Evolutionary conservation across 2,329 filamentous ascomycete species (phyloP).

Genomic region (Fusarium sp.): DNA sequence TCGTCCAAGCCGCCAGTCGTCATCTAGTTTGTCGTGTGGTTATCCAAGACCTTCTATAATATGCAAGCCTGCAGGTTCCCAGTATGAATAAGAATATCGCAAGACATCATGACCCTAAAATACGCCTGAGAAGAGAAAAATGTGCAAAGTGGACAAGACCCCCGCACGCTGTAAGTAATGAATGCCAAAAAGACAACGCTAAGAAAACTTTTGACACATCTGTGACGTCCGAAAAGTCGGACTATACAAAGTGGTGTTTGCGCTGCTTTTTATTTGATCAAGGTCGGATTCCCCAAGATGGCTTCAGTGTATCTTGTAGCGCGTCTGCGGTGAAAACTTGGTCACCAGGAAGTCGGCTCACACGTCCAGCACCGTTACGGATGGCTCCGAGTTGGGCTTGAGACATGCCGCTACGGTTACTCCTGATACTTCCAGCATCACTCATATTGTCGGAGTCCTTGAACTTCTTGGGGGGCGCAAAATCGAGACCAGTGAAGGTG

Average conservation of each 20-base stretch:
- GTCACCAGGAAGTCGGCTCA: slow-evolving; percentile 85
- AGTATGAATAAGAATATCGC: slow-evolving; percentile 44
- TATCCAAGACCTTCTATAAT: slow-evolving; percentile 53
- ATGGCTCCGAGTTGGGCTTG: slow-evolving; percentile 76
- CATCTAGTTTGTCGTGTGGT: slow-evolving; percentile 47
- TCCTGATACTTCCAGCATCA: slow-evolving; percentile 72
- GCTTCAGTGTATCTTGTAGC: slow-evolving; percentile 70
- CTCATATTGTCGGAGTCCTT: slow-evolving; percentile 71
- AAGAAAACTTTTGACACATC: slow-evolving; percentile 20
- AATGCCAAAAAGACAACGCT: slow-evolving; percentile 44
- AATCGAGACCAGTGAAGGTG: slow-evolving; percentile 83
- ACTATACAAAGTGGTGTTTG: slow-evolving; percentile 8
- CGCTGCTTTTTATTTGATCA: slow-evolving; percentile 44
- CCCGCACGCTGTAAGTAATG: slow-evolving; percentile 47
- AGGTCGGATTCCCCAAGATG: slow-evolving; percentile 66
- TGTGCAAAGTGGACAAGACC: slow-evolving; percentile 43
- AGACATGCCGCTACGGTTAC: slow-evolving; percentile 80
- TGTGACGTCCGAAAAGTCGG: slow-evolving; percentile 6
- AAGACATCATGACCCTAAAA: slow-evolving; percentile 49
- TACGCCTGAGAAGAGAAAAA: slow-evolving; percentile 47
- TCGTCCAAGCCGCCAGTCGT: slow-evolving; percentile 43
- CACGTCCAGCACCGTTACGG: slow-evolving; percentile 84
- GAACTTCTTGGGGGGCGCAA: slow-evolving; percentile 82
- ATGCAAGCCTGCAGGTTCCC: slow-evolving; percentile 50
- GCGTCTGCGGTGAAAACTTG: slow-evolving; percentile 82